These are phyloP conservation scores for Lentinula aciculospora DNA, from an alignment of 768 basidiomycete species.

Conservation along the genomic window DNA sequence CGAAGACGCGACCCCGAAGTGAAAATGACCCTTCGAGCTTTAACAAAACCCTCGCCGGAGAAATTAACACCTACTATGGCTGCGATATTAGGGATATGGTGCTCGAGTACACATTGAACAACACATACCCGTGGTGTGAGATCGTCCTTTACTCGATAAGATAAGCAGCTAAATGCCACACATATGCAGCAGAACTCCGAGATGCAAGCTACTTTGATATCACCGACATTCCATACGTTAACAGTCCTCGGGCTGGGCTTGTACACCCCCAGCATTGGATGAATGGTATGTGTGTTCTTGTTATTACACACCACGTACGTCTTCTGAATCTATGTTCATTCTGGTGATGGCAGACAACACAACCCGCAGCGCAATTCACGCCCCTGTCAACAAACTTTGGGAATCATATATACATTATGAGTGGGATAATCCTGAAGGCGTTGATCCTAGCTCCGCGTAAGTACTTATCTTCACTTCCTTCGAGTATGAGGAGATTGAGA, in stretches of 20 bases:
- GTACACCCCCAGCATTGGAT: neutral
- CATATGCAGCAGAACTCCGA: neutral
- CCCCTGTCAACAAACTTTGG: conserved; percentile 41
- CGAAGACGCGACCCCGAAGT: neutral
- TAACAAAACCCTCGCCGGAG: neutral
- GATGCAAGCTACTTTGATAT: neutral
- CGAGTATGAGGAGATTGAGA: neutral
- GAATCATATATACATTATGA: neutral
- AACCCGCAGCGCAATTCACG: conserved; percentile 57
- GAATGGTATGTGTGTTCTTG: neutral
- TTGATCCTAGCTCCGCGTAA: conserved; percentile 10
- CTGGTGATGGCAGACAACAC: conserved; percentile 39
- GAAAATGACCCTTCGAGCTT: neutral
- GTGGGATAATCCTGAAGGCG: neutral
- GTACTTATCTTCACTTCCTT: neutral
- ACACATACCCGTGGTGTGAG: conserved; percentile 54
- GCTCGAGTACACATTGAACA: conserved; percentile 69
- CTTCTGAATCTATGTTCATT: neutral
- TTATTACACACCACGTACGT: neutral
- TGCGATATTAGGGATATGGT: conserved; percentile 62
- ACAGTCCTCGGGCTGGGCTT: neutral
- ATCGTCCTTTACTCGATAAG: neutral
- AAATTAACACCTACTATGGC: conserved; percentile 36
- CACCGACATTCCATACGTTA: neutral
- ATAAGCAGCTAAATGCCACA: neutral